These are phyloP conservation scores for Lepidium sativum DNA, from an alignment of 345 rosid genomes.

Conservation along the genomic window DNA sequence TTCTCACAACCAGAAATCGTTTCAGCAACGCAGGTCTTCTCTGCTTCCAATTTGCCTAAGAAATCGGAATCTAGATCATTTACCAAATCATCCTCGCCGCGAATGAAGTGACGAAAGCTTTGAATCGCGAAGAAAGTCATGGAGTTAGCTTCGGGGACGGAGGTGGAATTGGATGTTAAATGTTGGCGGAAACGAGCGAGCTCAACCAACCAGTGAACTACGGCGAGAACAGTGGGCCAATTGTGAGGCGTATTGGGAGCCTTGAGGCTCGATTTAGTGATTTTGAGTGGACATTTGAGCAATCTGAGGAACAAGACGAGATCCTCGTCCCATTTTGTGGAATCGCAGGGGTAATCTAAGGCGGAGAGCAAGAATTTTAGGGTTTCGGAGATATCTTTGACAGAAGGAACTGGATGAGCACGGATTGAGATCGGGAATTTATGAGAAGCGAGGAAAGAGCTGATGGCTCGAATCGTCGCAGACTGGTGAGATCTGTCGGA, in stretches of 20 bases:
- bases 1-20: conserved; percentile 30
- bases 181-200: conserved; percentile 38
- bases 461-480: conserved; percentile 49
- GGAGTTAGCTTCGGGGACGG: conserved; percentile 35
- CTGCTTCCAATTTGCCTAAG: conserved; percentile 47
- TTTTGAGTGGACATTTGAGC: conserved; percentile 57
- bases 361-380: conserved; percentile 43
- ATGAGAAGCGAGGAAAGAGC: conserved; percentile 54
- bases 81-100: conserved; percentile 54
- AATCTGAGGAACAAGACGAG: conserved; percentile 42
- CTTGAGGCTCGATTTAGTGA: conserved; percentile 67
- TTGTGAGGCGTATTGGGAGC: conserved; percentile 87
- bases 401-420: conserved; percentile 42
- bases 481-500: conserved; percentile 51
- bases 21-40: conserved; percentile 36
- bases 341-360: conserved; percentile 37
- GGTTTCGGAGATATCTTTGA: conserved; percentile 55
- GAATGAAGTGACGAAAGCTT: conserved; percentile 46
- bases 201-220: conserved; percentile 75
- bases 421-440: conserved; percentile 37
- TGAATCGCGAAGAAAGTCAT: conserved; percentile 36
- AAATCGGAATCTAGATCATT: conserved; percentile 52
- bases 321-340: conserved; percentile 53
- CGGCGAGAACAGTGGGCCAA: conserved; percentile 73
- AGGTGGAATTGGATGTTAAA: conserved; percentile 16